Percentiles rank a stretch among this genome's conserved stretches.
Conservation (phyloP, 1,284 basidiomycete species). For the Laetiporus sulphureus region DNA sequence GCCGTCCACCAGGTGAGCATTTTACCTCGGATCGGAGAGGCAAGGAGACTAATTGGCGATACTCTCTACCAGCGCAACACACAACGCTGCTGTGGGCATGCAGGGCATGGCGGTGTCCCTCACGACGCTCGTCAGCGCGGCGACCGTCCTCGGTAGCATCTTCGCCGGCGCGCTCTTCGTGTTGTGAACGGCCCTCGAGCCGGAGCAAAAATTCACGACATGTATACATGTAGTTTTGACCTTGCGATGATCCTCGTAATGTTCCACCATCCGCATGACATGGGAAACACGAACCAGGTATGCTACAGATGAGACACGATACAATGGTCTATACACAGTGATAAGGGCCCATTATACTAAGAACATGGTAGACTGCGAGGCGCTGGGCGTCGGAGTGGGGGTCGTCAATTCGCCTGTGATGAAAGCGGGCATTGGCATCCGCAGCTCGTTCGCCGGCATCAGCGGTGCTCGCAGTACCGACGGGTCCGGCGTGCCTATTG, state of each 20-base stretch:
- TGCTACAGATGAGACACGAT: too few relatives aligned
- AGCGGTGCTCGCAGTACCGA: conserved; percentile 31
- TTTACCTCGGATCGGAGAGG: not conserved
- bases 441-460: conserved; percentile 28
- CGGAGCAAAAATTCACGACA: not conserved
- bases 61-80: not conserved
- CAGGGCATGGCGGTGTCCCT: conserved; percentile 4
- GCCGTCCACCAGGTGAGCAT: conserved; percentile 5
- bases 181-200: conserved; percentile 3
- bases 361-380: too few relatives aligned
- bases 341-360: too few relatives aligned
- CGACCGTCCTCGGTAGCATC: conserved; percentile 9
- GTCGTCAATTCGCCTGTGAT: conserved; percentile 24
- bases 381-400: too few relatives aligned
- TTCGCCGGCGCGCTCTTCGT: conserved; percentile 11
- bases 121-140: conserved; percentile 9
- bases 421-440: conserved; percentile 30
- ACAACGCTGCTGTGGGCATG: conserved; percentile 7
- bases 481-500: conserved; percentile 33
- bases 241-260: conserved; percentile 1
- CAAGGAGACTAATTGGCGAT: not conserved
- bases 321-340: too few relatives aligned
- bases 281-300: too few relatives aligned
- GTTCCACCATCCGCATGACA: too few relatives aligned
- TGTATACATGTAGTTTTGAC: not conserved